These are phyloP conservation scores for Tolypocladium tropicale DNA, from an alignment of 2,329 filamentous ascomycete species.

Conservation along the genomic window DNA sequence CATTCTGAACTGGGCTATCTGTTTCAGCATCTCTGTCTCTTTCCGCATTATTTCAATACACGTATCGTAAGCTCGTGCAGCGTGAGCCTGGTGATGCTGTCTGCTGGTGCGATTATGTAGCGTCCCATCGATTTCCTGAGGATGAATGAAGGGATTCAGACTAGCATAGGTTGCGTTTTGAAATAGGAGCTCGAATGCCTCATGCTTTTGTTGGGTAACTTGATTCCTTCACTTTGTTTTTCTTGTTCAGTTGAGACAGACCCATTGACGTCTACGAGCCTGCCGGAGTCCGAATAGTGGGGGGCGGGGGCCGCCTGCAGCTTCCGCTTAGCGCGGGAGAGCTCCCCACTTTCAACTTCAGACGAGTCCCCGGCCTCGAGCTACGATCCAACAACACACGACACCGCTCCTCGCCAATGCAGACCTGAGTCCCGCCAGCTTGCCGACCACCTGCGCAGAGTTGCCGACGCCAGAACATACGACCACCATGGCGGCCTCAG, in stretches of 20 bases:
- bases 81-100: no score
- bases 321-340: neutral
- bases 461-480: neutral
- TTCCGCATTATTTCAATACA: no score
- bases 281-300: neutral
- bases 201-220: no score
- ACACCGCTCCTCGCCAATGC: neutral
- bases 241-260: neutral
- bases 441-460: neutral
- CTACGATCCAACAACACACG: neutral
- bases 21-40: no score
- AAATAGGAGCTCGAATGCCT: neutral
- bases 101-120: no score
- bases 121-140: no score
- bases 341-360: neutral
- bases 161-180: no score
- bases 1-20: no score
- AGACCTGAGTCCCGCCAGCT: no score
- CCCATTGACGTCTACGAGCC: neutral
- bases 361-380: neutral
- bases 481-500: conserved; percentile 16
- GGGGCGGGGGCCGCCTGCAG: neutral
- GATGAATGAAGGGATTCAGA: no score
- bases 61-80: no score
- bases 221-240: no score